Evolutionary conservation across 257 asterid genomes (phyloP).

Genomic region (Solanum appendiculatum): DNA sequence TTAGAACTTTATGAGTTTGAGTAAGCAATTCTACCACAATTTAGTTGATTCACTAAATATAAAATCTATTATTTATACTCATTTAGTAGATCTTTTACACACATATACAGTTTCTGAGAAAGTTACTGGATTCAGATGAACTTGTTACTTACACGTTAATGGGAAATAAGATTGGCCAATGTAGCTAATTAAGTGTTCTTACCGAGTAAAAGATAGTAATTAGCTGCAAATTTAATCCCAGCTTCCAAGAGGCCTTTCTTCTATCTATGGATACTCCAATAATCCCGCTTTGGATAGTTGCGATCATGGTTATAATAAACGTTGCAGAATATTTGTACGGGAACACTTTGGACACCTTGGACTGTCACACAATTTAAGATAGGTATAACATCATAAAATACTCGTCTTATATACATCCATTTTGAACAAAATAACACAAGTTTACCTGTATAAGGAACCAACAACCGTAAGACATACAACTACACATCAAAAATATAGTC

Average conservation of each 20-base stretch:
- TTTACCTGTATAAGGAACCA: conserved; percentile 62
- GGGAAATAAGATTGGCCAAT: too few species aligned
- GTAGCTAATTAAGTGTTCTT: neutral
- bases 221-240: conserved; percentile 46
- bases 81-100: neutral
- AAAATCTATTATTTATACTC: neutral
- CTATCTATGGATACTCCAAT: conserved; percentile 39
- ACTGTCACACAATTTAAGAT: conserved; percentile 12
- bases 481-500: conserved; percentile 31
- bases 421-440: neutral
- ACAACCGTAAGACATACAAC: conserved; percentile 32
- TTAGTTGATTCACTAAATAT: neutral
- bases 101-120: neutral
- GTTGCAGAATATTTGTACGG: conserved; percentile 43
- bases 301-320: conserved; percentile 24
- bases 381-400: neutral
- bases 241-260: conserved; percentile 26
- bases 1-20: neutral
- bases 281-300: conserved; percentile 24
- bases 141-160: neutral
- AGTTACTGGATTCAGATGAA: too few species aligned
- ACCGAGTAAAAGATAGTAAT: conserved; percentile 55
- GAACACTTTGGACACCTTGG: conserved; percentile 28
- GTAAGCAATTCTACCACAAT: neutral
- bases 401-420: neutral